These are phyloP conservation scores for Penicillium palitans DNA, from an alignment of 2,329 filamentous ascomycete species.

Conservation along the genomic window DNA sequence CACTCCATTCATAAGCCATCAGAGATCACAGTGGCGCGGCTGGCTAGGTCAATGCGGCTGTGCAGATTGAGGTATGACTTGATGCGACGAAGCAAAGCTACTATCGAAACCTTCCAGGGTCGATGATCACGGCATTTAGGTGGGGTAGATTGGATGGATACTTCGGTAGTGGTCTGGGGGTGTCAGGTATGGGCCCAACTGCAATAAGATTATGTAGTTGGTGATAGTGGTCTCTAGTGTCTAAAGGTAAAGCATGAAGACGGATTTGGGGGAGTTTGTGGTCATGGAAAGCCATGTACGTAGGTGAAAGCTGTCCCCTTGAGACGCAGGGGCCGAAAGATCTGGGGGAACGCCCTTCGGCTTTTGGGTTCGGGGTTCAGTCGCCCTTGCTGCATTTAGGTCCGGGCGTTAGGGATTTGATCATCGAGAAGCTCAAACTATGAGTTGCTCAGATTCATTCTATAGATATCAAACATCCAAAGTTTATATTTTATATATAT, in stretches of 20 bases:
- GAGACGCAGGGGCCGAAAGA: conserved; percentile 24
- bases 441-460: background rate
- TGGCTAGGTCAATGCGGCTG: conserved; percentile 3
- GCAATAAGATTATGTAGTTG: background rate
- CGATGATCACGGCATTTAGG: conserved; percentile 1
- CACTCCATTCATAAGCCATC: conserved; percentile 14
- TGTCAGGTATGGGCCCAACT: background rate
- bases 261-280: background rate
- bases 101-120: conserved; percentile 15
- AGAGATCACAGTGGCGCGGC: conserved; percentile 7
- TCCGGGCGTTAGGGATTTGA: conserved; percentile 26
- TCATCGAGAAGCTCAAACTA: background rate
- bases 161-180: background rate
- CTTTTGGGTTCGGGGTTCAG: conserved; percentile 13
- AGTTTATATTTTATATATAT: background rate
- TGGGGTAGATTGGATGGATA: background rate
- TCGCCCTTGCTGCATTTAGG: conserved; percentile 30
- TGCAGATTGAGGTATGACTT: conserved; percentile 20
- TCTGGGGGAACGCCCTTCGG: conserved; percentile 5
- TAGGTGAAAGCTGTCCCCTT: conserved; percentile 18
- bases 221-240: conserved; percentile 2
- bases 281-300: background rate
- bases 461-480: background rate
- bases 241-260: background rate
- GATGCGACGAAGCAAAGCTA: conserved; percentile 15